Percentiles rank a stretch among this genome's conserved stretches.
phyloP scores from a whole-genome alignment of 768 basidiomycete species.

The Leucosporidium creatinivorum region DNA sequence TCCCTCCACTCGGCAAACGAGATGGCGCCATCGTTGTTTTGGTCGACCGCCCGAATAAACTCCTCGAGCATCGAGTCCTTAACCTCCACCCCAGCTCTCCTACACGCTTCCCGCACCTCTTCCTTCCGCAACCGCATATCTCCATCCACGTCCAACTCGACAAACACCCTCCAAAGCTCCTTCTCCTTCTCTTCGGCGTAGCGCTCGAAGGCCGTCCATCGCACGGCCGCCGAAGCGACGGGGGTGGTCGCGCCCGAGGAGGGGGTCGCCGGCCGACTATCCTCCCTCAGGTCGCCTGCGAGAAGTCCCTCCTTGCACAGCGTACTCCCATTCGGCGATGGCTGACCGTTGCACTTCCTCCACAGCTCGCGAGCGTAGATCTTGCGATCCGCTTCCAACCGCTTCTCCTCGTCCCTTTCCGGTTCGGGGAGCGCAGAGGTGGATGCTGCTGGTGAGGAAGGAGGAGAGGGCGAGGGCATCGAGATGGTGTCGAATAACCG shows the following conservation, averaged over 20 bases:
- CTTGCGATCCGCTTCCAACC: constrained; percentile 57
- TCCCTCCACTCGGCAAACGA: constrained; percentile 36
- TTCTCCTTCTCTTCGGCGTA: constrained; percentile 29
- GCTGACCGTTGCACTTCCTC: constrained; percentile 36
- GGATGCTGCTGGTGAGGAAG: background rate
- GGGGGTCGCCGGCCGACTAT: constrained; percentile 21
- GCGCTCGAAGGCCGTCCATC: constrained; percentile 22
- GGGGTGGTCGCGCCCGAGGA: background rate
- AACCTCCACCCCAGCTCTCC: constrained; percentile 26
- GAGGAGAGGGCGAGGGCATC: constrained; percentile 21
- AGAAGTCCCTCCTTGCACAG: background rate
- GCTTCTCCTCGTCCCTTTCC: constrained; percentile 47
- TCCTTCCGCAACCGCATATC: constrained; percentile 35
- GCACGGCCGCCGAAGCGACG: background rate
- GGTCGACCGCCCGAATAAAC: constrained; percentile 30
- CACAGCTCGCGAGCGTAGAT: constrained; percentile 74
- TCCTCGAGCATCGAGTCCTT: constrained; percentile 17
- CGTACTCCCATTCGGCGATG: background rate
- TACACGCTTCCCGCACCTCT: constrained; percentile 46
- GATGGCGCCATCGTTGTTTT: constrained; percentile 29
- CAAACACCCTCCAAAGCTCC: constrained; percentile 22
- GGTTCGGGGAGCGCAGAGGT: constrained; percentile 16
- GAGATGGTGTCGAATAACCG: constrained; percentile 60
- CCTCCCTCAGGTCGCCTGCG: constrained; percentile 16
- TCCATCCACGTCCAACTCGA: constrained; percentile 18